Base-by-base conservation (phyloP, 2,329 filamentous ascomycete species). In the Fusarium neocosmosporiellum region DNA sequence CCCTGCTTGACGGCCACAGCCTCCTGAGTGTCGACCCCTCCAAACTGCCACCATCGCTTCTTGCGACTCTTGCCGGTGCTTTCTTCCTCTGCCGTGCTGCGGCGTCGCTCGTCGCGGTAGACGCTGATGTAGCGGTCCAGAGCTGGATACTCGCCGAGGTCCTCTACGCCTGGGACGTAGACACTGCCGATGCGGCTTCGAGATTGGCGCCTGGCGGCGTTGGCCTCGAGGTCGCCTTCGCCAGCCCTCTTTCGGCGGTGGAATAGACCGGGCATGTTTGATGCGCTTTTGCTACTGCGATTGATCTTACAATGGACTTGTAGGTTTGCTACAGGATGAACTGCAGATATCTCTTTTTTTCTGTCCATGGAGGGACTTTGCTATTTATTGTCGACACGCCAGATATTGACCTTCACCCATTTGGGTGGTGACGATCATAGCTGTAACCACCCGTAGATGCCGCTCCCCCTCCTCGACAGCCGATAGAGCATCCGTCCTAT, bases 31-130 rank as follows among this genome's bases (percentile, higher is more conserved):
- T 69, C 54, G 7, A 69, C 46, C 7, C 55, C 62, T 6, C 69
- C 69, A 1, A 72, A 66, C 39, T 69, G 70, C 70, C 70, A 72
- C 70, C 70, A 72, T 27, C 61, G 66, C 46, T 67, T 72, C 66
- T 72, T 72, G 37, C 70, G 65, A 14, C 24, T 22, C 4, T 72
- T 72, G 11, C 34, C 60, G 14, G 13, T 37, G 6, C 53, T 63
- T 8, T 39, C 50, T 1, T 55, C 67, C 13, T 72, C 69, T 11
- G 27, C 39, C n/a, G 39, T 5, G 27, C 62, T 70, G 16, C 66
- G 61, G 14, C 69, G 70, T 16, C 69, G 69, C 7, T 71, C 70
- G 14, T 72, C 70, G 31, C 70, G 70, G 43, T 72, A 72, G 46
- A 43, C 72, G 34, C 69, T 72, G 27, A 72, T 72, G 46, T 72